phyloP scores from a whole-genome alignment of 2,329 filamentous ascomycete species.

The Rutstroemia sp. region DNA sequence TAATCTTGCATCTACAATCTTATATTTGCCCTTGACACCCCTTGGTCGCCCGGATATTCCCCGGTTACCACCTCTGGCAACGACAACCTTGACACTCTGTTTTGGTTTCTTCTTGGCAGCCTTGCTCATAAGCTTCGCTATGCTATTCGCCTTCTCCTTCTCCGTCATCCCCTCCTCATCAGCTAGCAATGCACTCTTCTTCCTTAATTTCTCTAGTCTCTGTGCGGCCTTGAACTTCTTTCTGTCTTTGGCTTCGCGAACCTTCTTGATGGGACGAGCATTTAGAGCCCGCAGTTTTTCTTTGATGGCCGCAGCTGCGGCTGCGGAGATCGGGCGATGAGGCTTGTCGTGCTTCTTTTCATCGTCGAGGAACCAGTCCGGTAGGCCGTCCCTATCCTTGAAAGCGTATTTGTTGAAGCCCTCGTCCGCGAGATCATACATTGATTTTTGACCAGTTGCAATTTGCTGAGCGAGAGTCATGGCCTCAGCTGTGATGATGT shows the following conservation, averaged over 20 bases:
- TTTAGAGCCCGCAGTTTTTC: slow-evolving; percentile 91
- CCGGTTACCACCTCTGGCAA: slow-evolving; percentile 76
- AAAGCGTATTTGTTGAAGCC: slow-evolving; percentile 90
- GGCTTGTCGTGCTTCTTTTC: slow-evolving; percentile 76
- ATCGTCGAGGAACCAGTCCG: slow-evolving; percentile 97
- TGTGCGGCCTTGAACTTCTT: slow-evolving; percentile 97
- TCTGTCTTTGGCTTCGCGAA: slow-evolving; percentile 87
- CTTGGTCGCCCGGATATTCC: slow-evolving; percentile 80
- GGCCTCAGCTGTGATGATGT: slow-evolving; percentile 98
- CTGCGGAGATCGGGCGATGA: slow-evolving; percentile 85
- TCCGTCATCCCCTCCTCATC: slow-evolving; percentile 91
- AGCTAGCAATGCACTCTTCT: slow-evolving; percentile 86
- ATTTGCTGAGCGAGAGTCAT: slow-evolving; percentile 95
- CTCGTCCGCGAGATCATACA: slow-evolving; percentile 76
- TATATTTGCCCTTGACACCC: slow-evolving; percentile 93
- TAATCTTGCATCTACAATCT: slow-evolving; percentile 90
- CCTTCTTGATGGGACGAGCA: slow-evolving; percentile 97
- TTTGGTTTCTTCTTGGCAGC: slow-evolving; percentile 82
- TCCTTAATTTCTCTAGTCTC: slow-evolving; percentile 86
- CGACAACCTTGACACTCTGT: slow-evolving; percentile 77
- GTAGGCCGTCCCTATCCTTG: slow-evolving; percentile 83
- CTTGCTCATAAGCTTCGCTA: slow-evolving; percentile 72
- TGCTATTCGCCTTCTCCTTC: slow-evolving; percentile 87
- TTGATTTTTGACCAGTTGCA: slow-evolving; percentile 76
- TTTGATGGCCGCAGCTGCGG: slow-evolving; percentile 84